Percentiles rank a stretch among this genome's conserved stretches.
phyloP scores from a whole-genome alignment of 176 grass and related monocot genomes.

The Oryza meyeriana region DNA sequence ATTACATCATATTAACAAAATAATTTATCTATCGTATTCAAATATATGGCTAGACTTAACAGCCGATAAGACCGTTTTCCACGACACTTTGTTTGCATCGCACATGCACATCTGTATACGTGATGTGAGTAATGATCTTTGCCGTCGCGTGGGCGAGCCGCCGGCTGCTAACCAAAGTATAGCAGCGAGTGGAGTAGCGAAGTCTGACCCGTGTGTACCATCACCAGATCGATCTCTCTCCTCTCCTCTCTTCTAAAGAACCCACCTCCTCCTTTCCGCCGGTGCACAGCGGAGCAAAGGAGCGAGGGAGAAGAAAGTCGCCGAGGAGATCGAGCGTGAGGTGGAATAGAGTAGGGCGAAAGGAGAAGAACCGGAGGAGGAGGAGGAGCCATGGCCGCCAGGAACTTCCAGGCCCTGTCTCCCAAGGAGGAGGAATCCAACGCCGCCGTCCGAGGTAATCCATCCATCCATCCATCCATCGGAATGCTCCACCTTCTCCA shows the following conservation, averaged over 20 bases:
- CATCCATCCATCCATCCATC: background rate
- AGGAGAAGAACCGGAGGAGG: background rate
- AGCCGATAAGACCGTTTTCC: no score
- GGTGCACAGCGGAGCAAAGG: background rate
- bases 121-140: no score
- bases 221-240: no score
- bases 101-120: no score
- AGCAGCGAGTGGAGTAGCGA: no score
- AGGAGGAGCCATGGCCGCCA: constrained; percentile 33
- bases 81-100: no score
- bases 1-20: no score
- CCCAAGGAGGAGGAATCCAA: constrained; percentile 31
- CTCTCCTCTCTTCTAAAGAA: background rate
- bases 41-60: no score
- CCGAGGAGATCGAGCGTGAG: background rate
- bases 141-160: no score
- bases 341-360: background rate
- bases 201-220: no score
- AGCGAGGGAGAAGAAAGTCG: background rate
- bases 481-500: background rate
- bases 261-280: background rate
- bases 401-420: constrained; percentile 26
- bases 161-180: no score
- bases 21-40: no score
- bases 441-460: constrained; percentile 42